phyloP scores from a whole-genome alignment of 148 eudicot genomes.

The Dysphania ambrosioides region DNA sequence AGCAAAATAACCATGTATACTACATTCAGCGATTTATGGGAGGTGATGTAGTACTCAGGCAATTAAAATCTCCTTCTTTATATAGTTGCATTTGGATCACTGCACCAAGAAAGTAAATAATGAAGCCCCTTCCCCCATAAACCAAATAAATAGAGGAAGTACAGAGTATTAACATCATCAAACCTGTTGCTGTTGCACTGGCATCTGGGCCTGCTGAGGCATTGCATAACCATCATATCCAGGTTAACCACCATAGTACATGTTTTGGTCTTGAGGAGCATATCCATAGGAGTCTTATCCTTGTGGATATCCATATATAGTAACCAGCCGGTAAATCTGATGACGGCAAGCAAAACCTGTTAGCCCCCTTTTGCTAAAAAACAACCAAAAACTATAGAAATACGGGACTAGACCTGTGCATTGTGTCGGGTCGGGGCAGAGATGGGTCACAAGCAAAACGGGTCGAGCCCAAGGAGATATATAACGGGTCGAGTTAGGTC shows the following conservation, averaged over 20 bases:
- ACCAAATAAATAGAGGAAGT: too few relatives aligned
- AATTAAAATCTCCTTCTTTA: not conserved
- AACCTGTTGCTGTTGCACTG: constrained; percentile 50
- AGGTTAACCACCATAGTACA: constrained; percentile 78
- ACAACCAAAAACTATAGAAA: not conserved
- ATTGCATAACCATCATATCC: constrained; percentile 76
- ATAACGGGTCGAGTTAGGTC: too few relatives aligned
- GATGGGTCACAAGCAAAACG: too few relatives aligned
- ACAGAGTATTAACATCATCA: constrained; percentile 17
- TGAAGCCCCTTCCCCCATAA: too few relatives aligned
- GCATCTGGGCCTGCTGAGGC: constrained; percentile 57
- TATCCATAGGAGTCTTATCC: constrained; percentile 75
- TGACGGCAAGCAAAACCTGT: too few relatives aligned
- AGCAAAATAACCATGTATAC: constrained; percentile 17
- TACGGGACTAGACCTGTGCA: too few relatives aligned
- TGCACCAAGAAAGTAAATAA: too few relatives aligned
- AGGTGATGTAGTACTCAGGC: not conserved
- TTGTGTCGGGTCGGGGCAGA: too few relatives aligned
- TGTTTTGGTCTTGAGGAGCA: constrained; percentile 73
- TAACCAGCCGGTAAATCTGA: too few relatives aligned
- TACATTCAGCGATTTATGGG: constrained; percentile 1
- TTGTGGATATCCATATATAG: constrained; percentile 73
- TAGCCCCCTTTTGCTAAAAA: not conserved
- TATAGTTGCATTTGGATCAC: constrained; percentile 17
- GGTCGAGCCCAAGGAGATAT: too few relatives aligned